These are phyloP conservation scores for Leccinum imitatum DNA, from an alignment of 768 basidiomycete genomes.

Conservation along the genomic window DNA sequence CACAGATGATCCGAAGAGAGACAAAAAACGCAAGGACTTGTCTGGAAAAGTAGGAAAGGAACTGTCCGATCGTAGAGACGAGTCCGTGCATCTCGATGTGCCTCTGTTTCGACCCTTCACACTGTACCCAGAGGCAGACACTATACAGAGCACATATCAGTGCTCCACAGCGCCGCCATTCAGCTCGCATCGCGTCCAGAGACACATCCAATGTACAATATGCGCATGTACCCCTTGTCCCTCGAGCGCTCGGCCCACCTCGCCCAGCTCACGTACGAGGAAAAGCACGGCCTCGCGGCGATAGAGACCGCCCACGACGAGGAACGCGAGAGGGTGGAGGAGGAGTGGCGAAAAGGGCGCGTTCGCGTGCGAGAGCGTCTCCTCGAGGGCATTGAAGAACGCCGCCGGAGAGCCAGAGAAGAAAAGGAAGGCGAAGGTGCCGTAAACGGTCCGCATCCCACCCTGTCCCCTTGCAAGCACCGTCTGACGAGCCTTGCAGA, in stretches of 20 bases:
- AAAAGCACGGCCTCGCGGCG: constrained; percentile 64
- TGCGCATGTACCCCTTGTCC: no score
- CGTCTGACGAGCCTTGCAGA: constrained; percentile 43
- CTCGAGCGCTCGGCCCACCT: constrained; percentile 71
- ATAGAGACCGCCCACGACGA: constrained; percentile 74
- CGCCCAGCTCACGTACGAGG: constrained; percentile 63
- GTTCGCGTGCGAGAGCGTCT: constrained; percentile 76
- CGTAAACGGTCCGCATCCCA: constrained; percentile 46
- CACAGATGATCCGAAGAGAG: no score
- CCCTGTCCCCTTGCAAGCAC: not conserved
- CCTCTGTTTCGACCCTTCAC: no score
- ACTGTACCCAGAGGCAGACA: no score
- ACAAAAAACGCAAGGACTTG: no score
- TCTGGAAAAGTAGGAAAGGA: no score
- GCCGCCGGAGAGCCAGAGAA: constrained; percentile 73
- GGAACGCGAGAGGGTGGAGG: constrained; percentile 76
- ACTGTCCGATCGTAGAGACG: no score
- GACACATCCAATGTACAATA: no score
- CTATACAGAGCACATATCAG: no score
- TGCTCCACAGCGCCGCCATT: no score
- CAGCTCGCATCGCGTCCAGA: no score
- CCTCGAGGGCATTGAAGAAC: constrained; percentile 82
- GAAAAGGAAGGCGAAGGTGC: constrained; percentile 91
- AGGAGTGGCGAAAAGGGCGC: constrained; percentile 76
- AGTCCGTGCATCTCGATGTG: no score